Evolutionary conservation across 2,329 filamentous ascomycete species (phyloP), one percentile per base, ranked within the genome.

Genomic region (Septoria linicola): DNA sequence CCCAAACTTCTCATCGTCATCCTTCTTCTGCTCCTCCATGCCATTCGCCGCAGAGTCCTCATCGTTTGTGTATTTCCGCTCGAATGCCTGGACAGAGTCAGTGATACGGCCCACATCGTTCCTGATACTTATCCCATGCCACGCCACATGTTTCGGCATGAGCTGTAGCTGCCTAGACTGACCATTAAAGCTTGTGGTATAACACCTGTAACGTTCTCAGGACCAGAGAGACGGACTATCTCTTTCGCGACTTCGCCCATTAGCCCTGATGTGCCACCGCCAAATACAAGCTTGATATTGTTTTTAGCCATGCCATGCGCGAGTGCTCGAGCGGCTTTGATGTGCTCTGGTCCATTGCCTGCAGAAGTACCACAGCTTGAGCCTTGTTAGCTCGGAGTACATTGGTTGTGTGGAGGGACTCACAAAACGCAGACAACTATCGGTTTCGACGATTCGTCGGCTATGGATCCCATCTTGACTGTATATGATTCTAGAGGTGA

Each of bases 201-300:
- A 69, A 99, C 88, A 65, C 93, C 93, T 73, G 96, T 91, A 14
- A 96, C 92, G 8, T 85, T 74, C 46, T 83, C 71, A 0, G 90
- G 89, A 2, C 93, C 92, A 5, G 85, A 84, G 58, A 96, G 81
- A 0, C 85, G 78, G 60, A 95, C 89, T 19, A 97, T 83, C 0
- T 88, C 90, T 63, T 85, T 85, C 32, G 93, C 89, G n/a, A 97
- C 72, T 67, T 96, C 89, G 66, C 93, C 93, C 93, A 99, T 99
- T 39, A 99, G 80, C 8, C 93, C 93, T 30, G 89, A 83, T 2
- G 91, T 96, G 66, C 93, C 93, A 60, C 93, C 93, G 61, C 92
- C 92, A 70, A 96, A 97, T 58, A 97, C 89, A 39, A 99, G 82
- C 6, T 81, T 80, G 63, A 93, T 89, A 68, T 88, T 84, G 65